Base-by-base conservation (phyloP, 129 eudicot species). In the Artemisia annua region DNA sequence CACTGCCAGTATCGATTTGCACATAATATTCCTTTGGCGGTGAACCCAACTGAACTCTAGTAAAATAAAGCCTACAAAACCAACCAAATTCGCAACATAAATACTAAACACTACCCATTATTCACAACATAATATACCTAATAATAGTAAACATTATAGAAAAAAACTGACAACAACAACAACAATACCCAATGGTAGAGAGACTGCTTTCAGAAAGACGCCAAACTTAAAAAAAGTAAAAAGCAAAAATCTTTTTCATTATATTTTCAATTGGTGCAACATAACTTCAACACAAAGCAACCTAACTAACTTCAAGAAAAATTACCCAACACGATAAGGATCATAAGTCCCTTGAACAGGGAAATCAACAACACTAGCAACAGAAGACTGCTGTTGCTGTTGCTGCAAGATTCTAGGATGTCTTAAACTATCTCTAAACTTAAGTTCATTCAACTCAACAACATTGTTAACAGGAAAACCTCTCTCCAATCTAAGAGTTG, bases 1-100 rank as follows among this genome's bases (percentile, higher is more conserved):
- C 96, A 77, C 99, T 90, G 68, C 99, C 99, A 0, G 97, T 90
- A 78, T 94, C 99, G 64, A 94, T 94, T 80, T 90, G 97, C 17
- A 90, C 99, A 74, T 79, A 85, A 78, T 82, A 94, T 76, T 94
- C 96, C 70, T 80, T 83, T 35, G 97, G 89, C 3, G 99, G 97
- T 57, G 86, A 80, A 55, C 99, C 99, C 84, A 94, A 77, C 72
- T 85, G 82, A 55, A 94, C 91, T 77, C 81, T 82, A 56, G 98
- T 90, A 60, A 58, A 94, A 73, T 94, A 94, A 30, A 94, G 87
- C 94, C 99, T 94, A 70, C 16, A 84, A 67, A 60, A 50, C 55
- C 67, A 83, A 55, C n/a, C 24, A 16, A 19, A 5, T 75, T 52
- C 11, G 9, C 8, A 58, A 61, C 62, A 65, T 74, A 52, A 54